These are phyloP conservation scores for Cryptococcus maquisensis DNA, from an alignment of 1,284 basidiomycete genomes.

Conservation along the genomic window DNA sequence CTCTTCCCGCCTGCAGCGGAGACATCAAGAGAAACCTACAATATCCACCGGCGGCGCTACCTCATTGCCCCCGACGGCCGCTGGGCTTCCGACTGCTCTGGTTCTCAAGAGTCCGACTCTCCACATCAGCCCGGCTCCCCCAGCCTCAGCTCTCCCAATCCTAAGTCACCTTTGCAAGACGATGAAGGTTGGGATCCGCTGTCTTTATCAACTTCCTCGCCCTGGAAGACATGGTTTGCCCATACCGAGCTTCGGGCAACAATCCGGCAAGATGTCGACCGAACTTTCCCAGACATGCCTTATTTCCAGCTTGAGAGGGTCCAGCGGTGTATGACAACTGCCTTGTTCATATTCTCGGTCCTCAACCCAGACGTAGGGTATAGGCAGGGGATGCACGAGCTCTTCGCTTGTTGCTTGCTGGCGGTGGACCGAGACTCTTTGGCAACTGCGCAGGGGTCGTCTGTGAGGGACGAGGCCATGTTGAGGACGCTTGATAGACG, in stretches of 20 bases:
- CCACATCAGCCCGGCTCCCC: neutral
- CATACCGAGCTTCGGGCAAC: conserved; percentile 78
- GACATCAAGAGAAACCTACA: conserved; percentile 36
- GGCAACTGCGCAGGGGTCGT: neutral
- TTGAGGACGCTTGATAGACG: conserved; percentile 35
- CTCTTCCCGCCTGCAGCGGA: conserved; percentile 32
- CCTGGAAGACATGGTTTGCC: conserved; percentile 88
- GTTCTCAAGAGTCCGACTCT: conserved; percentile 23
- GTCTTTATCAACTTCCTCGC: conserved; percentile 79
- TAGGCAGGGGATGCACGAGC: conserved; percentile 86
- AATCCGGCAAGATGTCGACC: conserved; percentile 85
- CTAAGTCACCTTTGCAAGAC: neutral
- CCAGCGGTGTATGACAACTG: conserved; percentile 73
- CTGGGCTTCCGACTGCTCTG: conserved; percentile 50
- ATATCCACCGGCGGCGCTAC: conserved; percentile 43
- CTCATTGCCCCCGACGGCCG: conserved; percentile 51
- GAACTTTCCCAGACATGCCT: conserved; percentile 87
- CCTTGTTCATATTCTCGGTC: conserved; percentile 74
- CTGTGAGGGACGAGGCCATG: conserved; percentile 26
- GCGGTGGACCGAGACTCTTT: conserved; percentile 78
- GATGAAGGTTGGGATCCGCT: conserved; percentile 69
- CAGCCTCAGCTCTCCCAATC: neutral
- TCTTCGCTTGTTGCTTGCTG: conserved; percentile 77
- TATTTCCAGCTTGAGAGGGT: conserved; percentile 75
- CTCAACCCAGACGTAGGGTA: conserved; percentile 78